phyloP scores from a whole-genome alignment of 352 stramenopile genomes.

The Phytophthora podocarpi region DNA sequence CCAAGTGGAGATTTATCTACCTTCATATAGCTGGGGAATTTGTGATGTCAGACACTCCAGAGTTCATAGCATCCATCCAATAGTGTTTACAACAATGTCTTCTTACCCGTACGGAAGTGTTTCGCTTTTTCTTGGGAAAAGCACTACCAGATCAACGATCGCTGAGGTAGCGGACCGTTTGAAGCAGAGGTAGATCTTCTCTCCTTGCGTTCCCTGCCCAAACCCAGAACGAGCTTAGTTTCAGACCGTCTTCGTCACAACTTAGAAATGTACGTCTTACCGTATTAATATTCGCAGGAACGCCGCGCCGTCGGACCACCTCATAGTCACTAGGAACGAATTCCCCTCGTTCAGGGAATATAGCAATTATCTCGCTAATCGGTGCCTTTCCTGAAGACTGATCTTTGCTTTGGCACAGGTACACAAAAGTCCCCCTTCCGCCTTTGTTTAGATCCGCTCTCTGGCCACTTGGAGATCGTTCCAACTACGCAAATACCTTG shows the following conservation, averaged over 20 bases:
- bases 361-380: conserved; percentile 78
- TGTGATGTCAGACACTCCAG: conserved; percentile 13
- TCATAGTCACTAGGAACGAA: conserved; percentile 83
- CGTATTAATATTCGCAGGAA: conserved; percentile 76
- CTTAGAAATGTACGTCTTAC: conserved; percentile 28
- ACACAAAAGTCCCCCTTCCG: conserved; percentile 77
- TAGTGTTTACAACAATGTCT: too few species aligned
- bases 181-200: conserved; percentile 82
- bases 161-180: conserved; percentile 67
- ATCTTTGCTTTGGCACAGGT: conserved; percentile 73
- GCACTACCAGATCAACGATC: conserved; percentile 68
- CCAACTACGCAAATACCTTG: conserved; percentile 45
- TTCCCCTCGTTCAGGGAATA: conserved; percentile 80
- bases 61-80: too few species aligned
- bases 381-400: conserved; percentile 48
- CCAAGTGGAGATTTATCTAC: conserved; percentile 76
- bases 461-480: conserved; percentile 72
- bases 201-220: conserved; percentile 73
- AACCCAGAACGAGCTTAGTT: neutral
- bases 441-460: conserved; percentile 85
- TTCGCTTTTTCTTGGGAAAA: conserved; percentile 87
- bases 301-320: conserved; percentile 59
- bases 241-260: neutral
- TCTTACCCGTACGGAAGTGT: conserved; percentile 78
- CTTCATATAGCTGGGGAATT: conserved; percentile 63